Conservation (phyloP, 176 grass and related monocot genomes). For the Puccinellia tenuiflora region DNA sequence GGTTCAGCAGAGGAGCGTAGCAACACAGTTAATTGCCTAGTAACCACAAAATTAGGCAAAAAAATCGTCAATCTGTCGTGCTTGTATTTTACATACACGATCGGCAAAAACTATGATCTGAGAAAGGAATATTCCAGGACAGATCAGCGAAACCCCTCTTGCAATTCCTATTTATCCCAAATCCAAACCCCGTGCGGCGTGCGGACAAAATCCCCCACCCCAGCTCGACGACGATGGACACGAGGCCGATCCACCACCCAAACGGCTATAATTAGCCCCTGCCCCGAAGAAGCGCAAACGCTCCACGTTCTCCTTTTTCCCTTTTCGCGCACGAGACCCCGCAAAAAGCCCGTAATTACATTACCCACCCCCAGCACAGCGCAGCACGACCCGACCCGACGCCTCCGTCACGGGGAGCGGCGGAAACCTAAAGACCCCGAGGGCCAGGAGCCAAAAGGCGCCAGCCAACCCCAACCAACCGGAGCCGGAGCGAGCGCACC, state of each 20-base stretch:
- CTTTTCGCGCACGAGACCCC: slow-evolving; percentile 4
- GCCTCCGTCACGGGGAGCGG: background rate
- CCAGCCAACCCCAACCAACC: slow-evolving; percentile 12
- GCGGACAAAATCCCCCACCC: no score
- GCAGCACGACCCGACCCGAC: background rate
- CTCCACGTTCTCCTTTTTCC: background rate
- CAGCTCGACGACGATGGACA: no score
- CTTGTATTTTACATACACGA: no score
- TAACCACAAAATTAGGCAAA: no score
- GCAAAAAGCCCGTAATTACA: background rate
- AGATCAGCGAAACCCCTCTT: no score
- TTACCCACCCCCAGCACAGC: background rate
- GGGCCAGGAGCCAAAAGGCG: background rate
- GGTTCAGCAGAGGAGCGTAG: no score
- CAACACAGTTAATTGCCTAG: no score
- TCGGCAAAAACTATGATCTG: no score
- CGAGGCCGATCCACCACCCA: background rate
- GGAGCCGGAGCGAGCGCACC: background rate
- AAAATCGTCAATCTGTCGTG: no score
- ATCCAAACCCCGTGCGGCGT: no score
- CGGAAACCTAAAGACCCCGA: background rate
- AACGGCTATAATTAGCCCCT: slow-evolving; percentile 58
- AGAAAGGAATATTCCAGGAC: background rate
- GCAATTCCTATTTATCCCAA: no score
- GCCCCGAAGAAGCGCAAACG: background rate